These are phyloP conservation scores for Trichoderma cornu-damae DNA, from an alignment of 2,329 filamentous ascomycete species.

Conservation along the genomic window DNA sequence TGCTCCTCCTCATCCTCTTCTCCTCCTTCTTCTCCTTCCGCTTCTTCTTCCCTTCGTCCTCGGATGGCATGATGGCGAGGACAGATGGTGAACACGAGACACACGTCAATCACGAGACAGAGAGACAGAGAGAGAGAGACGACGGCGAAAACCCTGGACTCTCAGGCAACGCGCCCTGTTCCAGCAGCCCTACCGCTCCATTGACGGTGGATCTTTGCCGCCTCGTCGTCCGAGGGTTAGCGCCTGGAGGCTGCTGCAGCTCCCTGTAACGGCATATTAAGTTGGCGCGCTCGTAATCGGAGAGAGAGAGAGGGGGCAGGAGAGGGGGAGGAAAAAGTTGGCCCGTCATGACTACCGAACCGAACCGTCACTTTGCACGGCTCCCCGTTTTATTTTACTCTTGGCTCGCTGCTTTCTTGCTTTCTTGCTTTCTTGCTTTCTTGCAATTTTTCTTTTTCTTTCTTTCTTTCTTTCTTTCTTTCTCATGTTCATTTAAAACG, in stretches of 20 bases:
- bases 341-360: too few species aligned
- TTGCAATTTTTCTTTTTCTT: neutral
- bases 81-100: neutral
- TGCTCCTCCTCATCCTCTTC: neutral
- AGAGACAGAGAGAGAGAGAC: too few species aligned
- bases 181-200: neutral
- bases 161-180: neutral
- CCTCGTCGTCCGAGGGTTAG: constrained; percentile 2
- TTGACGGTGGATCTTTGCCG: constrained; percentile 5
- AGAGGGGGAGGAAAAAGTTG: neutral
- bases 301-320: neutral
- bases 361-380: neutral
- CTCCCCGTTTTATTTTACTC: neutral
- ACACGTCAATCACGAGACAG: neutral
- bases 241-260: neutral
- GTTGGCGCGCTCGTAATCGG: neutral
- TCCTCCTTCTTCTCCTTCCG: neutral
- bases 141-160: neutral
- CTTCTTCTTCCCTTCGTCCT: neutral
- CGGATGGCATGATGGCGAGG: neutral
- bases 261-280: neutral
- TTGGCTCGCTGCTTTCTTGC: neutral
- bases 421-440: neutral
- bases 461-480: neutral
- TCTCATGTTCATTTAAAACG: neutral